Evolutionary conservation across 2,329 filamentous ascomycete genomes (phyloP).

Genomic region (Chaetomiaceae sp.): DNA sequence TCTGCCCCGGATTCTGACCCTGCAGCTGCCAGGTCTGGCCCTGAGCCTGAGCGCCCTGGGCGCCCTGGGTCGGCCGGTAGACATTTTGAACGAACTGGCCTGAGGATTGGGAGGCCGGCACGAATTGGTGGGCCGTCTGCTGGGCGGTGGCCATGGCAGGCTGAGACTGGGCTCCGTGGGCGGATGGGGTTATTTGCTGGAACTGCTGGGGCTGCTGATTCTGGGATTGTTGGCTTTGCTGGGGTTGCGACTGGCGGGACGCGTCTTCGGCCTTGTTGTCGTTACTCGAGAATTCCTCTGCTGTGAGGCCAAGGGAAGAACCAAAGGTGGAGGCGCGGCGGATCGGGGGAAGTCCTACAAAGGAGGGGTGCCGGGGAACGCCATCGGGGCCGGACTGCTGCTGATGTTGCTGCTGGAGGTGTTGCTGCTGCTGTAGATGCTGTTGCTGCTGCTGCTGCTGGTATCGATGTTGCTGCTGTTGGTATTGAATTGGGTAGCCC

Average conservation of each 20-base stretch:
- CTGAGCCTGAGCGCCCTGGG: slow-evolving; percentile 8
- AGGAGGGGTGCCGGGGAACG: slow-evolving; percentile 46
- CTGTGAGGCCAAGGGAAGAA: slow-evolving; percentile 33
- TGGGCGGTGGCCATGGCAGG: slow-evolving; percentile 9
- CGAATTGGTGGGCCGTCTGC: slow-evolving; percentile 17
- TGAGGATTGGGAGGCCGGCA: slow-evolving; percentile 10
- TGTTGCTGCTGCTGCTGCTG: slow-evolving; percentile 22
- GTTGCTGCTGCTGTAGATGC: slow-evolving; percentile 19
- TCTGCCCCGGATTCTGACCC: slow-evolving; percentile 11
- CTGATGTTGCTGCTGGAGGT: slow-evolving; percentile 22
- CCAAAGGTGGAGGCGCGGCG: slow-evolving; percentile 55
- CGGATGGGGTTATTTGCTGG: neutral
- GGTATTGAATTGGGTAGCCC: too few relatives aligned
- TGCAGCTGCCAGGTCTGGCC: slow-evolving; percentile 22
- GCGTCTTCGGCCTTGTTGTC: slow-evolving; percentile 7
- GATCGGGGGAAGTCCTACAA: slow-evolving; percentile 55
- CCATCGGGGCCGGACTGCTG: slow-evolving; percentile 24
- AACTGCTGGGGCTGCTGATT: slow-evolving; percentile 3
- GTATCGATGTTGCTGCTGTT: slow-evolving; percentile 21
- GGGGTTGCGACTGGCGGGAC: slow-evolving; percentile 9
- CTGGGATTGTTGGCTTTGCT: neutral
- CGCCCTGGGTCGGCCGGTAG: slow-evolving; percentile 23
- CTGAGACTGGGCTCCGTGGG: neutral
- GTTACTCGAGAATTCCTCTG: slow-evolving; percentile 17
- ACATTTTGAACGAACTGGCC: slow-evolving; percentile 22